Evolutionary conservation across 169 alveolate genomes (phyloP).

Genomic region (Amoebophrya sp.): DNA sequence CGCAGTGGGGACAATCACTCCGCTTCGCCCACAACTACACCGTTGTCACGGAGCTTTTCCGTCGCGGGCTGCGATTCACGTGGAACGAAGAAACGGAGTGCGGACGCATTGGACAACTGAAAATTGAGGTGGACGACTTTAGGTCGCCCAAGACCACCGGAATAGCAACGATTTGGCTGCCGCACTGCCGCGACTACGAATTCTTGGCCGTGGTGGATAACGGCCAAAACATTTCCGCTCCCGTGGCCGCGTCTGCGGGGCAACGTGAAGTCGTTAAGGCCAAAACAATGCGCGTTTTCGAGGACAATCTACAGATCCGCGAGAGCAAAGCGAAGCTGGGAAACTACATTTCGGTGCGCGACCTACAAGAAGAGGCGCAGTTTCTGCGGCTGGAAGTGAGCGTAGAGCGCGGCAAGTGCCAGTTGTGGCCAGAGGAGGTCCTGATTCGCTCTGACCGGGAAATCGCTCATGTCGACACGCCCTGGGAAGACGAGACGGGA

Average conservation of each 20-base stretch:
- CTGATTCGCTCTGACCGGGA: background rate
- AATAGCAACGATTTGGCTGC: background rate
- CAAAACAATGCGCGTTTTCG: background rate
- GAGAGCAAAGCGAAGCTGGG: background rate
- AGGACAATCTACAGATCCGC: background rate
- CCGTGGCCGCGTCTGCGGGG: background rate
- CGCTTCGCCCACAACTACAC: slow-evolving; percentile 1
- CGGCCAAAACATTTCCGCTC: background rate
- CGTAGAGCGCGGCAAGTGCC: slow-evolving; percentile 1
- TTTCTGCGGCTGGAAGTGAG: background rate
- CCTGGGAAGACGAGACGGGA: background rate
- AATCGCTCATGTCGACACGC: background rate
- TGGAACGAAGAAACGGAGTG: slow-evolving; percentile 1
- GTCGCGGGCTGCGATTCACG: background rate
- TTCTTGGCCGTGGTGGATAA: background rate
- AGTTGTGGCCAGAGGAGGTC: background rate
- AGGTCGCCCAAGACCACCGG: background rate
- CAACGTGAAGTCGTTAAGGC: background rate
- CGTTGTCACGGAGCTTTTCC: background rate
- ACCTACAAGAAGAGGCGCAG: background rate
- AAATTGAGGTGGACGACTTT: slow-evolving; percentile 7
- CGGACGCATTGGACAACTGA: background rate
- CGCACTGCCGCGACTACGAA: background rate
- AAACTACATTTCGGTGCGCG: background rate
- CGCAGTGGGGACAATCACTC: background rate